Percentiles rank a stretch among this genome's conserved stretches.
Conservation (phyloP, 805 yeast genomes). For the Candida andamanensis region DNA sequence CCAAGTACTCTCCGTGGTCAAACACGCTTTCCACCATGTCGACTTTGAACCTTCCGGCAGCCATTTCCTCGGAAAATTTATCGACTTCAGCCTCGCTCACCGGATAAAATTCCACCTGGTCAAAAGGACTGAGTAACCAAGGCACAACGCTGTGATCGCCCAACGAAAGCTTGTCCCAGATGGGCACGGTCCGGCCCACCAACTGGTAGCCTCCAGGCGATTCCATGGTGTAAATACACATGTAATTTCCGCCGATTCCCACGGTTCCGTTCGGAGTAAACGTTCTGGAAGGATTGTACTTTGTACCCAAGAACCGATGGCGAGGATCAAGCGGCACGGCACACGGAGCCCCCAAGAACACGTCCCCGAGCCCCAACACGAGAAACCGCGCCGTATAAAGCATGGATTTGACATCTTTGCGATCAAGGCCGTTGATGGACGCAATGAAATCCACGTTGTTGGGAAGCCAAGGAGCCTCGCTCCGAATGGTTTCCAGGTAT, state of each 20-base stretch:
- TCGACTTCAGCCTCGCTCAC: conserved; percentile 84
- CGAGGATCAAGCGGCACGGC: conserved; percentile 98
- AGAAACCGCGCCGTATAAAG: conserved; percentile 84
- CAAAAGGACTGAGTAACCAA: conserved; percentile 90
- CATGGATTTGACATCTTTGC: conserved; percentile 76
- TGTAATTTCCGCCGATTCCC: conserved; percentile 97
- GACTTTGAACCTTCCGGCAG: conserved; percentile 75
- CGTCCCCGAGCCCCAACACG: conserved; percentile 95
- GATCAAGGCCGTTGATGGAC: conserved; percentile 73
- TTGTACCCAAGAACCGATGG: conserved; percentile 85
- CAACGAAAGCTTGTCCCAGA: conserved; percentile 90
- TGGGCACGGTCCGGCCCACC: conserved; percentile 94
- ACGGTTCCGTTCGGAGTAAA: conserved; percentile 96
- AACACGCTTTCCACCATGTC: conserved; percentile 74
- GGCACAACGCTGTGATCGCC: conserved; percentile 66
- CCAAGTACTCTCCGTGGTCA: conserved; percentile 71
- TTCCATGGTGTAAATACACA: conserved; percentile 97
- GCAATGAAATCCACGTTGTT: conserved; percentile 95
- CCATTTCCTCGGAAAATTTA: conserved; percentile 59
- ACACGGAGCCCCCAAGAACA: conserved; percentile 96
- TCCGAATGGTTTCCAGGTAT: conserved; percentile 88
- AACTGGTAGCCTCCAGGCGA: conserved; percentile 98
- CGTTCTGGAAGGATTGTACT: conserved; percentile 94
- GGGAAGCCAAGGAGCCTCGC: conserved; percentile 96
- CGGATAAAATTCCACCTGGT: conserved; percentile 91